Evolutionary conservation across 306 rosid genomes (phyloP).

Genomic region (Prunus davidiana): DNA sequence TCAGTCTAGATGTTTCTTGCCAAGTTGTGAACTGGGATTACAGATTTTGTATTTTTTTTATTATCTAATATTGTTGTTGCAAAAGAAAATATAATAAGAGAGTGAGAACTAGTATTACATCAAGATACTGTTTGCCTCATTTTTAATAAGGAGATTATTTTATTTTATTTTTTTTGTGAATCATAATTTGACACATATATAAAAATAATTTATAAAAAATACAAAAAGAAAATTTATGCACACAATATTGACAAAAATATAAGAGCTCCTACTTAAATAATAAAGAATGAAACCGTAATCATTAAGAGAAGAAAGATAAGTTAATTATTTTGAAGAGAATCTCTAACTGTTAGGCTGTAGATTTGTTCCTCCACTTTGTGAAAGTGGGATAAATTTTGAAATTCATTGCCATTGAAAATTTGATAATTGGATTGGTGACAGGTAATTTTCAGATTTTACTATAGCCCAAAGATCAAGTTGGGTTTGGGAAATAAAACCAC

Average conservation of each 20-base stretch:
- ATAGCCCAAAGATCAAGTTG: slow-evolving; percentile 1
- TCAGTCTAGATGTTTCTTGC: no score
- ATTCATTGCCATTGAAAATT: neutral
- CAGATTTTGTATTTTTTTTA: no score
- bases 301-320: neutral
- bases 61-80: no score
- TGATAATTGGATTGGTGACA: neutral
- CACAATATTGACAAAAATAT: no score
- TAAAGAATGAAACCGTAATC: neutral
- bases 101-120: no score
- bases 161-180: rapidly evolving
- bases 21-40: no score
- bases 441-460: neutral
- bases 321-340: neutral
- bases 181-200: rapidly evolving
- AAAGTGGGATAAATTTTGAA: neutral
- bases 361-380: neutral
- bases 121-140: no score
- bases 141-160: no score
- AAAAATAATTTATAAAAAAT: no score
- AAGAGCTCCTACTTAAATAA: no score
- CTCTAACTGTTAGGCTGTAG: neutral
- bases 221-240: rapidly evolving
- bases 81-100: no score
- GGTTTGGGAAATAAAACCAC: neutral